These are phyloP conservation scores for Isabelozyma gotoi DNA, from an alignment of 805 yeast genomes.

Conservation along the genomic window DNA sequence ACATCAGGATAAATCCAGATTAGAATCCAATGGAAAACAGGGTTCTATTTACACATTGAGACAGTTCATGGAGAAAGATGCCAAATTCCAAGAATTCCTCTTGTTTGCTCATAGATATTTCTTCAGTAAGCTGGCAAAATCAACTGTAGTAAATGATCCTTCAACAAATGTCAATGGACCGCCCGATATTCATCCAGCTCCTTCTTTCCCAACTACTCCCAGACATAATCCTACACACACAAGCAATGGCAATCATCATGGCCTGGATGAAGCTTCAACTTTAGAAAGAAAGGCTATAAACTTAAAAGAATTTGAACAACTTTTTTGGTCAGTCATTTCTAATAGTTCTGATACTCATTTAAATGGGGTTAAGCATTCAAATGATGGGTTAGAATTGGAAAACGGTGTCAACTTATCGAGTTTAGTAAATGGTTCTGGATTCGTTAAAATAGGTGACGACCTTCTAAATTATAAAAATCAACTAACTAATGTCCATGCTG, in stretches of 20 bases:
- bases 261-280: not conserved
- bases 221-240: not conserved
- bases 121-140: conserved; percentile 7
- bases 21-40: conserved; percentile 23
- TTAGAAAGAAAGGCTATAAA: conserved; percentile 12
- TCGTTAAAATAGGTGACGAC: conserved; percentile 28
- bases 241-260: too few relatives aligned
- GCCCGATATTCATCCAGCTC: conserved; percentile 1
- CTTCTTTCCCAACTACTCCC: not conserved
- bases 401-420: conserved; percentile 22
- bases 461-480: conserved; percentile 22
- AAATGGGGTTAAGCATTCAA: conserved; percentile 29
- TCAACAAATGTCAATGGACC: too few relatives aligned
- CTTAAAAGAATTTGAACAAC: conserved; percentile 31
- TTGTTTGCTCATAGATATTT: conserved; percentile 12
- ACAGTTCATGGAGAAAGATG: conserved; percentile 59
- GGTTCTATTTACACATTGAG: conserved; percentile 55
- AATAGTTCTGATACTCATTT: conserved; percentile 12
- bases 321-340: conserved; percentile 43
- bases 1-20: conserved; percentile 16
- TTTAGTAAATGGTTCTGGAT: conserved; percentile 38
- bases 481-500: conserved; percentile 17
- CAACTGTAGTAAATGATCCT: not conserved
- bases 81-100: conserved; percentile 36
- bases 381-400: conserved; percentile 27